phyloP scores from a whole-genome alignment of 2,329 filamentous ascomycete genomes.

The Cordyceps pruinosa region DNA sequence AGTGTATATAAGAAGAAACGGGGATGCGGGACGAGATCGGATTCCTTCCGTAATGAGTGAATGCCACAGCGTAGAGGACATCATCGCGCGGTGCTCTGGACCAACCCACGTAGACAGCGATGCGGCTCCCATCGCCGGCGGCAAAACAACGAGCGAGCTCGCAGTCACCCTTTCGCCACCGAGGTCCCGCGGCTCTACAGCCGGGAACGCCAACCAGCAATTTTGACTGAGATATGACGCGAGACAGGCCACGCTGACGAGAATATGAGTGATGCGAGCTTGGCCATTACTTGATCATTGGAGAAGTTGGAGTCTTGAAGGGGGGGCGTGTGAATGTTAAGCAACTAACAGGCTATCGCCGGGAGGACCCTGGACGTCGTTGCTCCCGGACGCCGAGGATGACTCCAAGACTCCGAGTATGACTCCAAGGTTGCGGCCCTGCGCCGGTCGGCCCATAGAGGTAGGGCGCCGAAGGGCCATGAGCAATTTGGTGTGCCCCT shows the following conservation, averaged over 20 bases:
- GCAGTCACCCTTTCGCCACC: background rate
- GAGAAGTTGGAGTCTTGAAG: background rate
- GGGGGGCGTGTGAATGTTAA: background rate
- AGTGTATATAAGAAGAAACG: no score
- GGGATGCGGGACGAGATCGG: no score
- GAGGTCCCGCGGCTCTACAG: background rate
- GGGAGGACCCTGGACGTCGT: no score
- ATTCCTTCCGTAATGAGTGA: no score
- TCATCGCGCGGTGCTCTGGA: no score
- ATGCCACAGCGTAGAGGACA: no score
- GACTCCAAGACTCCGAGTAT: background rate
- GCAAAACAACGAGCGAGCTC: background rate
- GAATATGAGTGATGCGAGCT: background rate
- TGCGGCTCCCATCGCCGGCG: background rate
- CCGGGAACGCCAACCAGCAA: background rate
- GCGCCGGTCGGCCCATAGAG: background rate
- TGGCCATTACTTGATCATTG: background rate
- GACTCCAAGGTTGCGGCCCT: conserved; percentile 3
- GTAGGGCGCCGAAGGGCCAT: background rate
- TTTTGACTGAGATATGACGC: background rate
- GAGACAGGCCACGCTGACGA: conserved; percentile 1
- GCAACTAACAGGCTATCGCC: background rate
- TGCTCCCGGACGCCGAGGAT: background rate
- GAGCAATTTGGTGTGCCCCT: background rate
- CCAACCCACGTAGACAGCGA: background rate